Percentiles rank a stretch among this genome's conserved stretches.
phyloP scores from a whole-genome alignment of 768 basidiomycete species.

The Xerocomus potaroensis region DNA sequence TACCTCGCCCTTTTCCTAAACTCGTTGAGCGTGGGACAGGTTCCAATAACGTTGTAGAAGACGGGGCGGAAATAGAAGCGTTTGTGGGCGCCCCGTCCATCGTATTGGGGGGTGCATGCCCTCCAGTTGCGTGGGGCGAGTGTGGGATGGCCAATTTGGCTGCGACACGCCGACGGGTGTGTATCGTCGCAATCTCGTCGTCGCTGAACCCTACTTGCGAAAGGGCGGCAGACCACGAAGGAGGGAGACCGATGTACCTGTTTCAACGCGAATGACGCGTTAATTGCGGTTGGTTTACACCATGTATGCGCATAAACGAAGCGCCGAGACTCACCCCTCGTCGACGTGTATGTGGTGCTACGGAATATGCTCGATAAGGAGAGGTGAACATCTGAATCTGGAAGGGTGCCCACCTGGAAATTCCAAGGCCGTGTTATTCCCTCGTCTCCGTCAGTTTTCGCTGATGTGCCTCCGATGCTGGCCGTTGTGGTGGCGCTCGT shows the following conservation, averaged over 20 bases:
- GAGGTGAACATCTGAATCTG: not conserved
- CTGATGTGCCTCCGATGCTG: conserved; percentile 7
- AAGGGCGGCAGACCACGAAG: conserved; percentile 66
- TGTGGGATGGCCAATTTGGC: conserved; percentile 9
- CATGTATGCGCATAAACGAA: conserved; percentile 1
- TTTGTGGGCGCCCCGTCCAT: not conserved
- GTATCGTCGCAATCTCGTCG: conserved; percentile 64
- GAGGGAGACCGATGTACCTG: conserved; percentile 64
- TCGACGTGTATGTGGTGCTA: conserved; percentile 80
- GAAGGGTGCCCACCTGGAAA: conserved; percentile 49
- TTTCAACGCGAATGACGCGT: conserved; percentile 1
- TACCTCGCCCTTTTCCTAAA: conserved; percentile 7
- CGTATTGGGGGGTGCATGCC: conserved; percentile 18
- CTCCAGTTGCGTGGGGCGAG: conserved; percentile 2
- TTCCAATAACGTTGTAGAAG: conserved; percentile 12
- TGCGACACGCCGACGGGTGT: conserved; percentile 34
- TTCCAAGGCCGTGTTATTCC: conserved; percentile 70
- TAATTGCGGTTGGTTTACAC: not conserved
- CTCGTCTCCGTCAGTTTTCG: conserved; percentile 42
- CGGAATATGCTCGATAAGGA: conserved; percentile 2
- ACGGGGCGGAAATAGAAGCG: conserved; percentile 20
- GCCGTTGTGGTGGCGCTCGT: conserved; percentile 6
- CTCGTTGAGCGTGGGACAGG: conserved; percentile 27
- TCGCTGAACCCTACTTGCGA: conserved; percentile 58
- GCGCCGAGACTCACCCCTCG: conserved; percentile 50